Conservation (phyloP, 2,329 filamentous ascomycete genomes). For the Endothia cerciana region DNA sequence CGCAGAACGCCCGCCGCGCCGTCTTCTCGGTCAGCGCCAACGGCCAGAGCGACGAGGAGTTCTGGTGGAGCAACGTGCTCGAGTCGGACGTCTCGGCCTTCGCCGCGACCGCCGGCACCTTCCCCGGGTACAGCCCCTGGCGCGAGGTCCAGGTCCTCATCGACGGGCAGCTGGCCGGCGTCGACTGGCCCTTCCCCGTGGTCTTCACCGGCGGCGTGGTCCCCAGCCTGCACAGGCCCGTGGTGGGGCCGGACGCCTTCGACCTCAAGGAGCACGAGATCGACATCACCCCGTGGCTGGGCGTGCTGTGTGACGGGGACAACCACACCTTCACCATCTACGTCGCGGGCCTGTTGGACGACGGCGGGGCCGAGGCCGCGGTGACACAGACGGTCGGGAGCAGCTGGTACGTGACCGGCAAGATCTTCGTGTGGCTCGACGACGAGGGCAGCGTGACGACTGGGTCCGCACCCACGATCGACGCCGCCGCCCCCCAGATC, state of each 20-base stretch:
- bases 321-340: slow-evolving; percentile 70
- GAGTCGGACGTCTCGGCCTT: slow-evolving; percentile 65
- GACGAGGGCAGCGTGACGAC: slow-evolving; percentile 54
- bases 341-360: slow-evolving; percentile 67
- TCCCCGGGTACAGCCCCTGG: slow-evolving; percentile 73
- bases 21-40: slow-evolving; percentile 78
- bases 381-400: slow-evolving; percentile 62
- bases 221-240: slow-evolving; percentile 75
- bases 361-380: slow-evolving; percentile 49
- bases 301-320: slow-evolving; percentile 67
- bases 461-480: slow-evolving; percentile 43
- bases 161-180: slow-evolving; percentile 72
- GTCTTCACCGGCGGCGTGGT: slow-evolving; percentile 83
- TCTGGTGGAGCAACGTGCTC: slow-evolving; percentile 83
- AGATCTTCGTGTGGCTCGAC: slow-evolving; percentile 79
- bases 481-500: slow-evolving; percentile 47
- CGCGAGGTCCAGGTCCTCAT: slow-evolving; percentile 79
- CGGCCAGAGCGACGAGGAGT: slow-evolving; percentile 77
- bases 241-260: slow-evolving; percentile 79
- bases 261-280: slow-evolving; percentile 81
- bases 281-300: slow-evolving; percentile 78
- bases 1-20: slow-evolving; percentile 68
- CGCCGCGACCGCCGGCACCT: slow-evolving; percentile 53
- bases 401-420: slow-evolving; percentile 78
- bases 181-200: slow-evolving; percentile 80